These are phyloP conservation scores for Aspergillus alliaceus DNA, from an alignment of 2,329 filamentous ascomycete genomes.

Conservation along the genomic window DNA sequence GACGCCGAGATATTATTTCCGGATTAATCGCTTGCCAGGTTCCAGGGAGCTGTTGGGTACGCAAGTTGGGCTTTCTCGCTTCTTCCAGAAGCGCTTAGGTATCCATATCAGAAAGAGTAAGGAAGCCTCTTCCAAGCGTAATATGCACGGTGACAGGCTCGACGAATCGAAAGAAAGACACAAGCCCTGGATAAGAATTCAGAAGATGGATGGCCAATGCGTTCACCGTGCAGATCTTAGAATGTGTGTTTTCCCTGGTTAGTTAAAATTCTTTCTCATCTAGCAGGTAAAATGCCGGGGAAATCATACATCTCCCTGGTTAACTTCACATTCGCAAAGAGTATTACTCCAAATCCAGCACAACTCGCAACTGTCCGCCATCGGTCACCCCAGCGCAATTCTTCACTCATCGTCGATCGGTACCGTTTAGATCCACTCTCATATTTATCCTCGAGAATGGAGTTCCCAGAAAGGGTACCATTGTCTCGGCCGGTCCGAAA, in stretches of 20 bases:
- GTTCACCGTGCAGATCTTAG: not conserved
- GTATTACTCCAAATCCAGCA: not conserved
- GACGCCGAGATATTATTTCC: not conserved
- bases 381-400: not conserved
- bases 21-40: not conserved
- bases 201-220: not conserved
- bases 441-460: not conserved
- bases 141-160: not conserved
- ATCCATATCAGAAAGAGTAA: not conserved
- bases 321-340: not conserved
- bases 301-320: not conserved
- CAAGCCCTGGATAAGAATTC: not conserved
- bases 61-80: not conserved
- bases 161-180: not conserved
- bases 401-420: no score
- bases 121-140: not conserved
- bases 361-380: not conserved
- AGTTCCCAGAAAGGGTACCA: not conserved
- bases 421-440: not conserved
- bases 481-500: not conserved
- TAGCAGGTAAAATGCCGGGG: not conserved
- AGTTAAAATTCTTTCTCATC: not conserved
- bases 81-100: not conserved
- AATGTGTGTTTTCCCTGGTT: not conserved
- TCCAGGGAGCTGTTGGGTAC: not conserved